phyloP scores from a whole-genome alignment of 169 alveolate genomes.

The Plasmodium relictum region DNA sequence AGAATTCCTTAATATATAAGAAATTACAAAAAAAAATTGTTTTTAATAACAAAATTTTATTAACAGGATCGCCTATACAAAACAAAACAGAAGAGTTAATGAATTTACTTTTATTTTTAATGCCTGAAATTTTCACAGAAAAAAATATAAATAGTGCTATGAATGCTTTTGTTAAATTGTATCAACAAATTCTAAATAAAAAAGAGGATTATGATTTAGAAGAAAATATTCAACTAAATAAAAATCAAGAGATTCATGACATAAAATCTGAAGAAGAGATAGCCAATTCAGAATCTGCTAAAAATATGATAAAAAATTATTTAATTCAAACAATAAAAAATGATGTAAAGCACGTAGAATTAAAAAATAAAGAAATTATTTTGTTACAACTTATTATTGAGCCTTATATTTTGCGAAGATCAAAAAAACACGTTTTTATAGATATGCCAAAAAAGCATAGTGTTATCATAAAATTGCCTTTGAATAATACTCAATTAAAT shows the following conservation, averaged over 20 bases:
- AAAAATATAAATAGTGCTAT: conserved; percentile 85
- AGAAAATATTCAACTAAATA: neutral
- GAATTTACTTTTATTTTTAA: conserved; percentile 90
- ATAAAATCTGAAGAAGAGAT: conserved; percentile 7
- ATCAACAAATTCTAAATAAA: conserved; percentile 45
- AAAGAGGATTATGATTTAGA: conserved; percentile 13
- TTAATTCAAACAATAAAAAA: conserved; percentile 39
- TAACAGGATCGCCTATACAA: conserved; percentile 94
- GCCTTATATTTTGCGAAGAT: conserved; percentile 91
- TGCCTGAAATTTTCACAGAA: conserved; percentile 91
- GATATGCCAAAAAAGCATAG: conserved; percentile 90
- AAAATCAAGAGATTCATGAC: conserved; percentile 4
- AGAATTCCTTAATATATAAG: conserved; percentile 89
- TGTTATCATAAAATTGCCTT: conserved; percentile 76
- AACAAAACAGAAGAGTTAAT: conserved; percentile 91
- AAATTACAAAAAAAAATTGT: conserved; percentile 86
- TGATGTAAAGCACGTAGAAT: conserved; percentile 41
- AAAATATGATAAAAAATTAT: conserved; percentile 37
- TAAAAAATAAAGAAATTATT: conserved; percentile 59
- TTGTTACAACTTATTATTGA: conserved; percentile 88
- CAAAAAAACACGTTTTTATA: conserved; percentile 89
- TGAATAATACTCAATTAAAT: conserved; percentile 79
- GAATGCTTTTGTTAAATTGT: conserved; percentile 78
- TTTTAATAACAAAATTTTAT: conserved; percentile 89
- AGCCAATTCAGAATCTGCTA: conserved; percentile 2